Evolutionary conservation across 495 filamentous ascomycete species (phyloP).

Genomic region (Xylaria nigripes): DNA sequence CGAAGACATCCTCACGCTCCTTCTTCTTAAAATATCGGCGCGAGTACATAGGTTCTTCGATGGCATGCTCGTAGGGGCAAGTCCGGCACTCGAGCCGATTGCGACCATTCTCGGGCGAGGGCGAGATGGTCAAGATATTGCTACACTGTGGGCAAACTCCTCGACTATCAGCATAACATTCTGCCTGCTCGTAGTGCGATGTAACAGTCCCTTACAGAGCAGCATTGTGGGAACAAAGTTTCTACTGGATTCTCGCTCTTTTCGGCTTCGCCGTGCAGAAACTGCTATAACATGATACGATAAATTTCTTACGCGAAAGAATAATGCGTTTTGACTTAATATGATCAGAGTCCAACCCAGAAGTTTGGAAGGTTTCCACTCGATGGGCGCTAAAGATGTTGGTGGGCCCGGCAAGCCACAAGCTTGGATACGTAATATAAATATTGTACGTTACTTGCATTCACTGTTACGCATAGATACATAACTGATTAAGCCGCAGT

Average conservation of each 20-base stretch:
- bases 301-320: background rate
- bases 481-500: background rate
- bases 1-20: slow-evolving; percentile 86
- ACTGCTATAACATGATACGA: slow-evolving; percentile 5
- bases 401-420: slow-evolving; percentile 1
- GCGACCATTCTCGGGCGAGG: slow-evolving; percentile 31
- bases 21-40: slow-evolving; percentile 68
- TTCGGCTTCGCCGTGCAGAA: background rate
- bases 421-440: too few relatives aligned
- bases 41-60: slow-evolving; percentile 66
- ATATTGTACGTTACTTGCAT: background rate
- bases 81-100: slow-evolving; percentile 85
- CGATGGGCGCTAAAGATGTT: background rate
- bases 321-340: background rate
- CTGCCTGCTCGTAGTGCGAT: slow-evolving; percentile 1
- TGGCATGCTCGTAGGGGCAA: slow-evolving; percentile 79
- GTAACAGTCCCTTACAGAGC: slow-evolving; percentile 48
- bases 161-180: background rate
- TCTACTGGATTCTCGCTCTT: background rate
- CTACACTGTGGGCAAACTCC: slow-evolving; percentile 87
- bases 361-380: background rate
- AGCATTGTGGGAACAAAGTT: slow-evolving; percentile 45
- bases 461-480: background rate
- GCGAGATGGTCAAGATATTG: slow-evolving; percentile 69
- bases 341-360: background rate